Evolutionary conservation across 768 basidiomycete species (phyloP).

Genomic region (Mycena vitilis): DNA sequence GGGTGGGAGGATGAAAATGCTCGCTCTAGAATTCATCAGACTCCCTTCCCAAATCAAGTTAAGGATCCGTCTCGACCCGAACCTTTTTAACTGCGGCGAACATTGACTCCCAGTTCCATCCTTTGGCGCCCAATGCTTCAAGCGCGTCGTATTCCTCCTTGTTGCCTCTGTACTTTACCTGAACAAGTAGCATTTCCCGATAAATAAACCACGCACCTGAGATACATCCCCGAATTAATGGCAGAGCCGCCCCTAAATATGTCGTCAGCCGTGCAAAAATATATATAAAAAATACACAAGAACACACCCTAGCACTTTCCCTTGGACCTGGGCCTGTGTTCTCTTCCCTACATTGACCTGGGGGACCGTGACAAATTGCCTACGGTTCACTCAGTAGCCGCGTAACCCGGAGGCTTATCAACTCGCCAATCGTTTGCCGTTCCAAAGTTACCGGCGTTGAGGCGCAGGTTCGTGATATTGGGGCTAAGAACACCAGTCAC

Average conservation of each 20-base stretch:
- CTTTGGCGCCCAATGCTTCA: conserved; percentile 28
- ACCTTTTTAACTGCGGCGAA: conserved; percentile 23
- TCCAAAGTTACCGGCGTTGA: conserved; percentile 24
- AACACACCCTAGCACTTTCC: conserved; percentile 22
- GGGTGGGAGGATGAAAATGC: conserved; percentile 21
- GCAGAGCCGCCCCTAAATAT: conserved; percentile 8
- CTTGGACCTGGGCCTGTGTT: conserved; percentile 21
- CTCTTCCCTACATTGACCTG: conserved; percentile 21
- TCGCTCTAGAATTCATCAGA: conserved; percentile 22
- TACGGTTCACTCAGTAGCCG: neutral
- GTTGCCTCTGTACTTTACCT: conserved; percentile 4
- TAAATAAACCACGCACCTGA: conserved; percentile 8
- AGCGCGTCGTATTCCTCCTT: conserved; percentile 27
- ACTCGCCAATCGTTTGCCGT: conserved; percentile 26
- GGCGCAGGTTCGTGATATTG: conserved; percentile 28
- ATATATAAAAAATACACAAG: too few relatives aligned
- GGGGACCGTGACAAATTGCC: conserved; percentile 27
- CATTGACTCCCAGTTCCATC: conserved; percentile 28
- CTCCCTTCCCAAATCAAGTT: too few relatives aligned
- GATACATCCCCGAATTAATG: conserved; percentile 30
- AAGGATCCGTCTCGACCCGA: too few relatives aligned
- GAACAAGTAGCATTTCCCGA: neutral
- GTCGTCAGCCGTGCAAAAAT: neutral
- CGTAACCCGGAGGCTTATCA: neutral
- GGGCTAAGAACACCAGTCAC: conserved; percentile 1